Conservation (phyloP, 2,329 filamentous ascomycete species). For the Clarireedia sp. region DNA sequence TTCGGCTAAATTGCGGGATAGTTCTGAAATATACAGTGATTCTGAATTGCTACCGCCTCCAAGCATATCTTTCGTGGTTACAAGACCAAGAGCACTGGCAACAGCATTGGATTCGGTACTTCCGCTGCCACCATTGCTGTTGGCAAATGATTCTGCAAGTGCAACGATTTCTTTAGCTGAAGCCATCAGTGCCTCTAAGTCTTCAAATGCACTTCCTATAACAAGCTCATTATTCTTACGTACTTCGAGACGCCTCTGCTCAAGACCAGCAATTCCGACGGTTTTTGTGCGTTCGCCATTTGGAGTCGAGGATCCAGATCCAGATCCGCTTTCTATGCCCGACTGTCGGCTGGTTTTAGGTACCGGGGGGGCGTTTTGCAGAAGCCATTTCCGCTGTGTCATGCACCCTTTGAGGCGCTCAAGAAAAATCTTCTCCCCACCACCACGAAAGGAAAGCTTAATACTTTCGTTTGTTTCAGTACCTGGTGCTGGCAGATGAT, state of each 20-base stretch:
- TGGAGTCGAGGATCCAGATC: slow-evolving; percentile 26
- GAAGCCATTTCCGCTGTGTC: slow-evolving; percentile 90
- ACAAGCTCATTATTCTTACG: slow-evolving; percentile 89
- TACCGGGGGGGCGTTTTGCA: slow-evolving; percentile 81
- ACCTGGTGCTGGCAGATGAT: slow-evolving; percentile 28
- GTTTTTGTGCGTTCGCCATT: slow-evolving; percentile 44
- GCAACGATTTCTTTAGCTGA: slow-evolving; percentile 95
- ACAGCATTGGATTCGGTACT: slow-evolving; percentile 65
- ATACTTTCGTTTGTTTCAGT: slow-evolving; percentile 63
- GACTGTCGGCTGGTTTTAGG: slow-evolving; percentile 48
- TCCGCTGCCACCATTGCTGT: slow-evolving; percentile 45
- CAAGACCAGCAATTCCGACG: slow-evolving; percentile 85
- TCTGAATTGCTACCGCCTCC: slow-evolving; percentile 66
- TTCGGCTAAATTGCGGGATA: slow-evolving; percentile 78
- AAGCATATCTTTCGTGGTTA: slow-evolving; percentile 94
- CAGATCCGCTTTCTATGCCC: slow-evolving; percentile 32
- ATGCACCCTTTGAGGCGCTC: slow-evolving; percentile 82
- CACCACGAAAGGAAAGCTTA: slow-evolving; percentile 84
- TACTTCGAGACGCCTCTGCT: slow-evolving; percentile 74
- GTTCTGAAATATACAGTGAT: slow-evolving; percentile 80
- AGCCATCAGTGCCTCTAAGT: slow-evolving; percentile 93
- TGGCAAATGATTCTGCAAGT: slow-evolving; percentile 79
- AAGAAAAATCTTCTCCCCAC: slow-evolving; percentile 83
- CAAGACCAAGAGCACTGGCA: slow-evolving; percentile 72
- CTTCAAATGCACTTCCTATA: slow-evolving; percentile 90